These are phyloP conservation scores for Rosa rugosa DNA, from an alignment of 306 rosid genomes.

Conservation along the genomic window DNA sequence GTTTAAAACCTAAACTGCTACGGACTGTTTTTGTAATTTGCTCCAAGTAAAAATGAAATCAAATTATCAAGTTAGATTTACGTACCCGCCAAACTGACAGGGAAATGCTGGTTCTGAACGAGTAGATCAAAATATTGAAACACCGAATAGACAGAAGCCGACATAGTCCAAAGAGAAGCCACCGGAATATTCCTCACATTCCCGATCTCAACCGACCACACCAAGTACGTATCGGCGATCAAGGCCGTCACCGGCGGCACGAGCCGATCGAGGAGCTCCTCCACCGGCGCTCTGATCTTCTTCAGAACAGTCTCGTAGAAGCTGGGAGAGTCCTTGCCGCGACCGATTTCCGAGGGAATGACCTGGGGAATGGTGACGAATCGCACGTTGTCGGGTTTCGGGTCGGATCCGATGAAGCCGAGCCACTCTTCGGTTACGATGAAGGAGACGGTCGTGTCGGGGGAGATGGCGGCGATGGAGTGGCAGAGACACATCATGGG, in stretches of 20 bases:
- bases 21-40: too few relatives aligned
- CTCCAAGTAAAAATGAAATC: neutral
- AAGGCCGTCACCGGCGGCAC: neutral
- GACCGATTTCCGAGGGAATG: slow-evolving; percentile 17
- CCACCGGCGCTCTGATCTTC: neutral
- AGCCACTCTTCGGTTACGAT: slow-evolving; percentile 28
- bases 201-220: slow-evolving; percentile 12
- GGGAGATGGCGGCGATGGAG: neutral
- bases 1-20: neutral
- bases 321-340: slow-evolving; percentile 6
- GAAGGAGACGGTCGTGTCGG: neutral
- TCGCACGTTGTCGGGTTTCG: neutral
- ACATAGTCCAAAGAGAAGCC: slow-evolving; percentile 19
- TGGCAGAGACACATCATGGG: slow-evolving; percentile 23
- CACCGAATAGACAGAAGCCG: slow-evolving; percentile 15
- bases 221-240: slow-evolving; percentile 14
- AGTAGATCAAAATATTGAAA: slow-evolving; percentile 8
- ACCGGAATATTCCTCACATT: slow-evolving; percentile 12
- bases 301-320: slow-evolving; percentile 8
- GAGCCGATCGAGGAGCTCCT: neutral
- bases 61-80: neutral
- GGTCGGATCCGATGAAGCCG: slow-evolving; percentile 10
- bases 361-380: slow-evolving; percentile 13
- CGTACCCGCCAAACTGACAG: neutral
- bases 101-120: slow-evolving; percentile 6